Conservation (phyloP, 148 eudicot species). For the Camellia sinensis region DNA sequence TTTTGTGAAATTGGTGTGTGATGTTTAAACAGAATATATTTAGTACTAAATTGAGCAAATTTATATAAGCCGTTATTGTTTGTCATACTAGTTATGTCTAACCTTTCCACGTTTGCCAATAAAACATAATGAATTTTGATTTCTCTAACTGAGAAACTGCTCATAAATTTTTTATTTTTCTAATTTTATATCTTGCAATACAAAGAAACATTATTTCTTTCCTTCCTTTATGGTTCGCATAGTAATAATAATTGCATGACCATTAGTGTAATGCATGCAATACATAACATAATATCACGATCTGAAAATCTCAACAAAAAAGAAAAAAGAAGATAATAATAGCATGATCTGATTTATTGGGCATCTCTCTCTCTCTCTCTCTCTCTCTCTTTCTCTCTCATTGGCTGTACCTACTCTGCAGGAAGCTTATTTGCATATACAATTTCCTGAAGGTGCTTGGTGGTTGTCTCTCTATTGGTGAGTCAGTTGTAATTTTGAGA, state of each 20-base stretch:
- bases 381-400: too few relatives aligned
- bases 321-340: too few relatives aligned
- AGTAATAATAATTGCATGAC: background rate
- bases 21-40: too few relatives aligned
- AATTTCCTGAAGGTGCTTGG: constrained; percentile 48
- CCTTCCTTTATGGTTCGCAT: background rate
- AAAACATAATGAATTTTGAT: background rate
- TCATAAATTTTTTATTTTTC: background rate
- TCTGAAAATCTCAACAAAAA: too few relatives aligned
- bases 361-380: background rate
- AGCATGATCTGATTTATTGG: background rate
- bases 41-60: too few relatives aligned
- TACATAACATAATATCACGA: background rate
- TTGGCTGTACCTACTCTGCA: constrained; percentile 34
- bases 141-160: background rate
- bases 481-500: constrained; percentile 22
- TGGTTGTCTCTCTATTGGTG: constrained; percentile 41
- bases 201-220: background rate
- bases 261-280: background rate
- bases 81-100: background rate
- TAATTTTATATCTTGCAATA: background rate
- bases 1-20: background rate
- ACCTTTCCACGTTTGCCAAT: background rate
- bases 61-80: too few relatives aligned
- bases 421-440: constrained; percentile 73